Percentiles rank a stretch among this genome's conserved stretches.
These are phyloP conservation scores for Leccinellum albellum DNA, from an alignment of 768 basidiomycete species.

Conservation along the genomic window DNA sequence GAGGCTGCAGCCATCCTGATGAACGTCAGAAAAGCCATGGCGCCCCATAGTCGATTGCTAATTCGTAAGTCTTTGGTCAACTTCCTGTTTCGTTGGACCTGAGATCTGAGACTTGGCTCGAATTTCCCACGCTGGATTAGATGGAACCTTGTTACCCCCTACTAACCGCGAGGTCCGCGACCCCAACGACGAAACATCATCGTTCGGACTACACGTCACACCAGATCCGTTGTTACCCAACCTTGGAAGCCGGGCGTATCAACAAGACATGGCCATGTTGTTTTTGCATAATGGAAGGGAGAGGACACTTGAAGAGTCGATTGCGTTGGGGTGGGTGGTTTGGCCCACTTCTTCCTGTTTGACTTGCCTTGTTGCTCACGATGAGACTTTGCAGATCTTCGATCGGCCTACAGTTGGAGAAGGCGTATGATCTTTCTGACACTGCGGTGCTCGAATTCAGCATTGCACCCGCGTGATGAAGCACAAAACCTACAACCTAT, in stretches of 20 bases:
- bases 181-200: neutral
- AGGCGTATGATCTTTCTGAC: neutral
- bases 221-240: constrained; percentile 47
- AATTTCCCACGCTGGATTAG: neutral
- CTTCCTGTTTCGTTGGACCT: neutral
- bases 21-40: constrained; percentile 29
- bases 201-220: constrained; percentile 24
- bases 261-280: constrained; percentile 48
- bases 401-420: neutral
- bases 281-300: constrained; percentile 39
- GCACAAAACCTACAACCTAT: neutral
- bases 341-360: neutral
- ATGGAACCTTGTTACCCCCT: constrained; percentile 17
- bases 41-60: constrained; percentile 27
- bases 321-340: neutral
- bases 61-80: constrained; percentile 28
- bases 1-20: constrained; percentile 30
- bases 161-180: constrained; percentile 9
- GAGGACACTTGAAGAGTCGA: constrained; percentile 29
- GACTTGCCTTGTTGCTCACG: neutral
- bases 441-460: neutral
- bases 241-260: constrained; percentile 42
- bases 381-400: neutral
- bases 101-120: neutral
- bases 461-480: neutral